A percentile compares a stretch with the other conserved stretches of the same genome.
phyloP scores from a whole-genome alignment of 148 eudicot species.

The Fagopyrum tataricum region DNA sequence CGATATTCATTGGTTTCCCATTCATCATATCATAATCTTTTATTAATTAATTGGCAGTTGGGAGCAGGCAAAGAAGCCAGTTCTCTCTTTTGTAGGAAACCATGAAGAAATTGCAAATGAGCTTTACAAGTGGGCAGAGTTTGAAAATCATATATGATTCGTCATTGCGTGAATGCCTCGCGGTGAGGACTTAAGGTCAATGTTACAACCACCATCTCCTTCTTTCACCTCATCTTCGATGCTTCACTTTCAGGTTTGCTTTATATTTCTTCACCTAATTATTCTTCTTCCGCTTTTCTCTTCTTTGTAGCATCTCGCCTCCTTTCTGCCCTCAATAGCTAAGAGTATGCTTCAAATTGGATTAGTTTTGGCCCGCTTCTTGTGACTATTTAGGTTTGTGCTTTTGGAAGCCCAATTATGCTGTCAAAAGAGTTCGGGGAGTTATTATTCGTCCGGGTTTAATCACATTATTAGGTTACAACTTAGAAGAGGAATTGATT shows the following conservation, averaged over 20 bases:
- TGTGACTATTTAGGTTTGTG: neutral
- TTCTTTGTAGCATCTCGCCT: neutral
- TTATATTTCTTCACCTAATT: neutral
- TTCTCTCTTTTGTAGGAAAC: no score
- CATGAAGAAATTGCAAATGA: no score
- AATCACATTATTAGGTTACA: neutral
- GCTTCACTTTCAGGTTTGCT: neutral
- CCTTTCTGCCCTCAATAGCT: neutral
- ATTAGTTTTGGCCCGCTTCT: neutral
- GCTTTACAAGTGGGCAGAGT: no score
- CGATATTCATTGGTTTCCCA: no score
- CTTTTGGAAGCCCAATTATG: neutral
- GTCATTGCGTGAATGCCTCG: no score
- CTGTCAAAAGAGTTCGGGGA: neutral
- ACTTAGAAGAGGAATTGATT: neutral
- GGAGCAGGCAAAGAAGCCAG: no score
- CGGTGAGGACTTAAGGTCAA: no score
- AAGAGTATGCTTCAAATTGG: conserved; percentile 2
- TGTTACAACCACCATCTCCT: neutral
- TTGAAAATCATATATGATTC: no score
- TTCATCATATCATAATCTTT: no score
- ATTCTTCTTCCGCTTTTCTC: neutral
- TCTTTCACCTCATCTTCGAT: no score
- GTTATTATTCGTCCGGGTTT: neutral
- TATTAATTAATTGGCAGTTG: no score